These are phyloP conservation scores for Mercurialis annua DNA, from an alignment of 345 rosid species.

Conservation along the genomic window DNA sequence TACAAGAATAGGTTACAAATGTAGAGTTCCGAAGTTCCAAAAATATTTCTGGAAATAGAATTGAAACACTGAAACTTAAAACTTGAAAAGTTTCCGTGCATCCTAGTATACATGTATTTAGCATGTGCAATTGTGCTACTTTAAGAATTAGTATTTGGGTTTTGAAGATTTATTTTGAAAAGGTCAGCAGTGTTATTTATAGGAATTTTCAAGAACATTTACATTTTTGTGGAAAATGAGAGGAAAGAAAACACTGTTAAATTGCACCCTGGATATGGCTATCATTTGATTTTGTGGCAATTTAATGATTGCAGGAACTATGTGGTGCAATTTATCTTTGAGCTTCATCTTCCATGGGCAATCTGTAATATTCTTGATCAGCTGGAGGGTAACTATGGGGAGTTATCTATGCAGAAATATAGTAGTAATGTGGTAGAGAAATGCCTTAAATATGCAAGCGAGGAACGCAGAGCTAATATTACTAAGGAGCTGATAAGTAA, in stretches of 20 bases:
- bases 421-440: slow-evolving; percentile 92
- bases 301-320: slow-evolving; percentile 51
- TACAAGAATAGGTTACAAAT: no score
- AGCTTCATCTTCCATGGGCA: slow-evolving; percentile 62
- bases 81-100: no score
- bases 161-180: not conserved
- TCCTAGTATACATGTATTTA: not conserved
- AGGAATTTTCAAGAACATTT: not conserved
- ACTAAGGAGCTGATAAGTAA: slow-evolving; percentile 53
- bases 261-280: not conserved
- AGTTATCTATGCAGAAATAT: slow-evolving; percentile 77
- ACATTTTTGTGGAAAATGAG: not conserved
- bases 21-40: no score
- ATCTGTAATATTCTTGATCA: slow-evolving; percentile 47
- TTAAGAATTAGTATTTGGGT: not conserved
- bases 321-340: slow-evolving; percentile 67
- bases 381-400: slow-evolving; percentile 66
- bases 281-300: not conserved
- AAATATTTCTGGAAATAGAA: no score
- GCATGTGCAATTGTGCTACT: no score
- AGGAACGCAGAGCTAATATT: slow-evolving; percentile 40
- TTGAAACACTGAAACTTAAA: no score
- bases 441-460: slow-evolving; percentile 58
- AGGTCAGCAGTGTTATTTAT: not conserved
- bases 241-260: not conserved